Conservation (phyloP, 2,329 filamentous ascomycete genomes). For the Fusarium pseudoanthophilum region DNA sequence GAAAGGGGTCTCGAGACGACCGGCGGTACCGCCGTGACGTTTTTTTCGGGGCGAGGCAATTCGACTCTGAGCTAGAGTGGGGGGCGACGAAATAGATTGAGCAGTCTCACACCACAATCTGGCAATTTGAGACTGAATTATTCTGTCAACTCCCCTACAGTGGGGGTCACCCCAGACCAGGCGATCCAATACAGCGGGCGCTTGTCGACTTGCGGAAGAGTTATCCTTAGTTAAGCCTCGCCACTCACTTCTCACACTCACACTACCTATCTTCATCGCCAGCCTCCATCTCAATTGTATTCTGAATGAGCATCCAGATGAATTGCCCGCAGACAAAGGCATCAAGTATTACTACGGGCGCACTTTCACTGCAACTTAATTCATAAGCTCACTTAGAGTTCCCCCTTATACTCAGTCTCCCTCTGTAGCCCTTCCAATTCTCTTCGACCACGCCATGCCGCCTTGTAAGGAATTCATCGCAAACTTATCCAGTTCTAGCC, state of each 20-base stretch:
- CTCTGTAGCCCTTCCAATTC: background rate
- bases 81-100: background rate
- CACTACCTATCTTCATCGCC: slow-evolving; percentile 1
- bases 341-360: slow-evolving; percentile 4
- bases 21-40: slow-evolving; percentile 14
- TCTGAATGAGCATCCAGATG: background rate
- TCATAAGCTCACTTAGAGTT: background rate
- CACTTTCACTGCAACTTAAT: background rate
- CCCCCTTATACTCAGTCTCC: background rate
- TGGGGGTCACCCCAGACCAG: slow-evolving; percentile 35
- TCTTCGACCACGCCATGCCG: background rate
- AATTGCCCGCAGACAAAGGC: slow-evolving; percentile 1
- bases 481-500: slow-evolving; percentile 4
- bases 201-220: slow-evolving; percentile 34
- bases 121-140: background rate
- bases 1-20: slow-evolving; percentile 6
- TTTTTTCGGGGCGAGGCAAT: slow-evolving; percentile 21
- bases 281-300: background rate
- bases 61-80: background rate
- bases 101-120: accelerated
- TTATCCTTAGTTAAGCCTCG: slow-evolving; percentile 2
- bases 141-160: background rate
- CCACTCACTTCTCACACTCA: slow-evolving; percentile 6
- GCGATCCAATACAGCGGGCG: slow-evolving; percentile 26
- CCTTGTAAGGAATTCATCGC: background rate